Evolutionary conservation across 495 filamentous ascomycete genomes (phyloP), one percentile per base, ranked within the genome.

Genomic region (Aspergillus egyptiacus): DNA sequence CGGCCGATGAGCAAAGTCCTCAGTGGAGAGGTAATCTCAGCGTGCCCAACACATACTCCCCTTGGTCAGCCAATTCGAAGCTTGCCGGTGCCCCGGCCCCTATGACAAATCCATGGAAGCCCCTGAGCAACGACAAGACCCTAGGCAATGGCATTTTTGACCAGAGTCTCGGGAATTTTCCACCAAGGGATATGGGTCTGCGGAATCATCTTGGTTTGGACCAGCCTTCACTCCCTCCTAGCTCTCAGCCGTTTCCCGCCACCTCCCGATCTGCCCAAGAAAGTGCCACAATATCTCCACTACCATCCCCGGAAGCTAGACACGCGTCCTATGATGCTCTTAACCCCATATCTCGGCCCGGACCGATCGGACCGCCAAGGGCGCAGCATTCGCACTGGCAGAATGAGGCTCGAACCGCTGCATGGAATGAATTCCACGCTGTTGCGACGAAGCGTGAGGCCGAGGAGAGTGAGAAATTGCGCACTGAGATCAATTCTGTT

Each of bases 141-240:
- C 72, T 90, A 18, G 86, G 86, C 2, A 90, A 90, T 55, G 86
- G 86, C n/a, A 85, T 85, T 3, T 90, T 90, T 57, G 80, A 82
- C 38, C 75, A 79, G 38, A 73, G 78, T 44, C 66, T 89, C 15
- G 71, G 75, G 8, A 66, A 70, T 6, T 69, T 78, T 25, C 50
- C 67, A 24, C 50, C 62, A 11, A 61, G 61, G 25, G 76, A 73
- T 40, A 47, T 65, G 34, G 57, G 63, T 59, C 60, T 68, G 35
- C 70, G 69, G 46, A 67, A 56, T 32, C 65, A 64, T 51, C 55
- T 72, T 18, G 59, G 57, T 31, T 45, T 75, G 11, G 71, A 75
- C 27, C 64, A 68, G 45, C n/a, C 67, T 32, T 30, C 62, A 35
- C 64, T 72, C 37, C 50, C 51, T 13, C 46, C 54, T 10, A 53